A percentile compares a stretch with the other conserved stretches of the same genome.
Evolutionary conservation across 2,329 filamentous ascomycete species (phyloP).

Genomic region (Dactylellina sp.): DNA sequence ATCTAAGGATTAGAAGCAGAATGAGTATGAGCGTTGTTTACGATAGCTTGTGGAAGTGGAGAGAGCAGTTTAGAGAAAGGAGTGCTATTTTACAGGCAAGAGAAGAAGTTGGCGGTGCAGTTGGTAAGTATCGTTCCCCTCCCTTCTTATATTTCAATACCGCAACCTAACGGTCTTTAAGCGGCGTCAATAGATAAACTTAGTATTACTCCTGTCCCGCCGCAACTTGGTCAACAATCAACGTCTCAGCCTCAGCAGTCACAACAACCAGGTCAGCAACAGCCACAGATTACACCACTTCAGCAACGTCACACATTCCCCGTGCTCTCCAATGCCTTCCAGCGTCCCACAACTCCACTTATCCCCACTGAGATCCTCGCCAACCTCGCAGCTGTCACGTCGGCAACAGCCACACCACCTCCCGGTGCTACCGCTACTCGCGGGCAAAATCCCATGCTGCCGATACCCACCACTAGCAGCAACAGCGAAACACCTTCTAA

Average conservation of each 20-base stretch:
- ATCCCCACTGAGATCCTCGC: slow-evolving; percentile 39
- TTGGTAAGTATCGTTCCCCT: slow-evolving; percentile 27
- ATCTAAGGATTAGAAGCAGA: slow-evolving; percentile 83
- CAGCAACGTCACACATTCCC: slow-evolving; percentile 50
- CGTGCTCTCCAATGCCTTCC: slow-evolving; percentile 52
- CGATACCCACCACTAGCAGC: slow-evolving; percentile 43
- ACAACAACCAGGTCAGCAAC: slow-evolving; percentile 7
- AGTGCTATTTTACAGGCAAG: slow-evolving; percentile 64
- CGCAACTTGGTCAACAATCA: slow-evolving; percentile 24
- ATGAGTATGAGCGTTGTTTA: slow-evolving; percentile 89
- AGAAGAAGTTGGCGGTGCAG: slow-evolving; percentile 65
- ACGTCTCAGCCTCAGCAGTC: slow-evolving; percentile 28
- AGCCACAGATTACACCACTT: slow-evolving; percentile 16
- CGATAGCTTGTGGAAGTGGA: slow-evolving; percentile 87
- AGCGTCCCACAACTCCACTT: slow-evolving; percentile 37
- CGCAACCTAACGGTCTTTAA: slow-evolving; percentile 4
- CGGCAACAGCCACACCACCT: slow-evolving; percentile 6
- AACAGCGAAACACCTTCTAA: slow-evolving; percentile 48
- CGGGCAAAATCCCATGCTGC: slow-evolving; percentile 48
- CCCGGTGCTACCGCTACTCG: slow-evolving; percentile 1
- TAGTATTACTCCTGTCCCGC: slow-evolving; percentile 15
- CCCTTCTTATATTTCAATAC: background rate
- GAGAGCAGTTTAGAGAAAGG: slow-evolving; percentile 72
- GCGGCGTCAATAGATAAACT: slow-evolving; percentile 41
- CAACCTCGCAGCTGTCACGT: slow-evolving; percentile 7